phyloP scores from a whole-genome alignment of 2,329 filamentous ascomycete species.

The Fusarium neocosmosporiellum region DNA sequence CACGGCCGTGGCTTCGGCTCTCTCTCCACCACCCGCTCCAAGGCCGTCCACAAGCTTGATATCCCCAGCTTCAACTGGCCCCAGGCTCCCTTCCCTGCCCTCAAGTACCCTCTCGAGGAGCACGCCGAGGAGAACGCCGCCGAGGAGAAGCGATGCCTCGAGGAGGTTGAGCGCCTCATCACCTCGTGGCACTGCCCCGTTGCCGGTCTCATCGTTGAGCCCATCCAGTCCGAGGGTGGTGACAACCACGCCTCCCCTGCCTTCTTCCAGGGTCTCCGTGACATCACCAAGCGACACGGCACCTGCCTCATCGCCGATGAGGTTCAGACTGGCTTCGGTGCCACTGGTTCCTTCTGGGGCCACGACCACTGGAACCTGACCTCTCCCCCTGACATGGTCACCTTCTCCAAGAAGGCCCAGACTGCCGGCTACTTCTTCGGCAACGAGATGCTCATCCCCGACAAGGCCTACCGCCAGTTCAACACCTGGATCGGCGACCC shows the following conservation, averaged over 20 bases:
- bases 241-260: slow-evolving; percentile 84
- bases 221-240: slow-evolving; percentile 85
- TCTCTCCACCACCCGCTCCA: slow-evolving; percentile 82
- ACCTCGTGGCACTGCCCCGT: slow-evolving; percentile 75
- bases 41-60: slow-evolving; percentile 87
- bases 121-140: slow-evolving; percentile 75
- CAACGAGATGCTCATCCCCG: slow-evolving; percentile 78
- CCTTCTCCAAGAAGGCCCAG: slow-evolving; percentile 89
- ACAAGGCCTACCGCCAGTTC: slow-evolving; percentile 87
- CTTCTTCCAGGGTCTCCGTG: slow-evolving; percentile 82
- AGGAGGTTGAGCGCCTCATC: slow-evolving; percentile 78
- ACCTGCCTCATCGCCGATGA: slow-evolving; percentile 85
- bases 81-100: slow-evolving; percentile 80
- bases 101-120: slow-evolving; percentile 81
- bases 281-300: slow-evolving; percentile 75
- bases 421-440: slow-evolving; percentile 87
- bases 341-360: slow-evolving; percentile 90
- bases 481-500: slow-evolving; percentile 92
- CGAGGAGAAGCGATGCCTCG: slow-evolving; percentile 78
- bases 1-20: slow-evolving; percentile 85
- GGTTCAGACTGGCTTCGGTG: slow-evolving; percentile 83
- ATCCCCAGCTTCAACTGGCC: slow-evolving; percentile 92
- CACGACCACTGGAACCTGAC: slow-evolving; percentile 84
- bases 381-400: slow-evolving; percentile 84
- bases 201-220: slow-evolving; percentile 80